Evolutionary conservation across 202 grass and related monocot genomes (phyloP).

Genomic region (Miscanthus sacchariflorus): DNA sequence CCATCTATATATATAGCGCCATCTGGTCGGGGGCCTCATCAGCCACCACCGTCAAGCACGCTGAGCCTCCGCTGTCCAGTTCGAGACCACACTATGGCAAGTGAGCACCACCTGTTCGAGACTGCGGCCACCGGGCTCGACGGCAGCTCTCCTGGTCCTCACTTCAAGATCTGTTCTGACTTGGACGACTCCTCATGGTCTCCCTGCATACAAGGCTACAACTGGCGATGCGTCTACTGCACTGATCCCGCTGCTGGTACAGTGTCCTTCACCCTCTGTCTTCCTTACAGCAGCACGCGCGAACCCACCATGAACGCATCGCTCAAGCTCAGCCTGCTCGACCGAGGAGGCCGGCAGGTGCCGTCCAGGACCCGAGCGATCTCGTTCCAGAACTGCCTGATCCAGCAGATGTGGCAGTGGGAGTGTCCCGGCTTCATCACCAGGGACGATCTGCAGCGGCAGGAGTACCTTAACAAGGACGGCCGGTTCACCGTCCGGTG

Average conservation of each 20-base stretch:
- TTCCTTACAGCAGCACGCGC: background rate
- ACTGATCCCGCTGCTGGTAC: background rate
- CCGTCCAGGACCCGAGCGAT: background rate
- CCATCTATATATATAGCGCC: no score
- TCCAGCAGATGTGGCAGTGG: background rate
- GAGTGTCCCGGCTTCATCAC: background rate
- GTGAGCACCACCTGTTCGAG: background rate
- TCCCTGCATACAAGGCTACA: background rate
- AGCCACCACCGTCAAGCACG: no score
- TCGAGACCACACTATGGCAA: background rate
- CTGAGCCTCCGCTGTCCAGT: no score
- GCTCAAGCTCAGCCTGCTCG: slow-evolving; percentile 2
- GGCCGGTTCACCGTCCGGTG: no score
- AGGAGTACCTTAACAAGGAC: no score
- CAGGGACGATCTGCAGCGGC: background rate
- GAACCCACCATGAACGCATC: background rate
- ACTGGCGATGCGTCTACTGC: background rate
- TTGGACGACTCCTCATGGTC: background rate
- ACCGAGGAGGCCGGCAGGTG: background rate
- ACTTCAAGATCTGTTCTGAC: background rate
- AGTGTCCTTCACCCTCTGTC: background rate
- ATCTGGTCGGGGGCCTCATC: no score
- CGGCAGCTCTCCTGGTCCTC: background rate
- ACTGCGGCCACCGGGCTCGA: background rate
- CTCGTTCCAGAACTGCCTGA: background rate